Evolutionary conservation across 2,329 filamentous ascomycete genomes (phyloP).

Genomic region (Verticillium klebahnii): DNA sequence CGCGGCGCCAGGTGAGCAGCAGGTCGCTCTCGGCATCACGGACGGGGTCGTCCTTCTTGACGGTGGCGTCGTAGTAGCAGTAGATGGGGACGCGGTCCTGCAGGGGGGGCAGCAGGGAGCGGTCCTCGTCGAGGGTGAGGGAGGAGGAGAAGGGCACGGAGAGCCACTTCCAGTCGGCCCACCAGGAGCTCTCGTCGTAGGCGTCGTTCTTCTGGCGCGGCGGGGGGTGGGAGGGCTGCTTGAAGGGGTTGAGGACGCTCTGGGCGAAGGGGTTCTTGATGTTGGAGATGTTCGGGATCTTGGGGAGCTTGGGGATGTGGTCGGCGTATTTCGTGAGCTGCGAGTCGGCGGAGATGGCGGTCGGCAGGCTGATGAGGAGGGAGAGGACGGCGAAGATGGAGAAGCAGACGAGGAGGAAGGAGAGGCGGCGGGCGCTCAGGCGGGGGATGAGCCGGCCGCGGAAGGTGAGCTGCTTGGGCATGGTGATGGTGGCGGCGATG

Average conservation of each 20-base stretch:
- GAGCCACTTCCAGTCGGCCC: conserved; percentile 84
- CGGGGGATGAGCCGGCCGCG: conserved; percentile 46
- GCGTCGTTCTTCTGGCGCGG: conserved; percentile 74
- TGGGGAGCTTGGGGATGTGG: conserved; percentile 40
- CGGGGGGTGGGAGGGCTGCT: conserved; percentile 64
- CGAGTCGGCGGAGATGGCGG: conserved; percentile 40
- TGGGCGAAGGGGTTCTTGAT: conserved; percentile 38
- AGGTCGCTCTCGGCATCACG: conserved; percentile 73
- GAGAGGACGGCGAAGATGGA: conserved; percentile 49
- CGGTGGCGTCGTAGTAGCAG: conserved; percentile 78
- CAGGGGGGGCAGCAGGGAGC: conserved; percentile 77
- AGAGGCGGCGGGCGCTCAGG: conserved; percentile 47
- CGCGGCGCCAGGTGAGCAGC: conserved; percentile 81
- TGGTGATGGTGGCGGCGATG: conserved; percentile 5
- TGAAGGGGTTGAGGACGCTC: conserved; percentile 61
- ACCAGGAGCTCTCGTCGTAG: conserved; percentile 76
- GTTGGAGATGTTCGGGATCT: conserved; percentile 29
- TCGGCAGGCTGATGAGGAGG: conserved; percentile 47
- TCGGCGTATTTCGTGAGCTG: conserved; percentile 45
- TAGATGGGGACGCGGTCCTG: conserved; percentile 70
- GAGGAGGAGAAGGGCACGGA: conserved; percentile 78
- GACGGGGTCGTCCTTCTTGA: conserved; percentile 56
- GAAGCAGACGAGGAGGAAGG: conserved; percentile 44
- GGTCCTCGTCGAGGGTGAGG: conserved; percentile 74
- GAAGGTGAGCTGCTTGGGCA: conserved; percentile 27